phyloP scores from a whole-genome alignment of 306 rosid genomes.

The Echinosophora koreensis region DNA sequence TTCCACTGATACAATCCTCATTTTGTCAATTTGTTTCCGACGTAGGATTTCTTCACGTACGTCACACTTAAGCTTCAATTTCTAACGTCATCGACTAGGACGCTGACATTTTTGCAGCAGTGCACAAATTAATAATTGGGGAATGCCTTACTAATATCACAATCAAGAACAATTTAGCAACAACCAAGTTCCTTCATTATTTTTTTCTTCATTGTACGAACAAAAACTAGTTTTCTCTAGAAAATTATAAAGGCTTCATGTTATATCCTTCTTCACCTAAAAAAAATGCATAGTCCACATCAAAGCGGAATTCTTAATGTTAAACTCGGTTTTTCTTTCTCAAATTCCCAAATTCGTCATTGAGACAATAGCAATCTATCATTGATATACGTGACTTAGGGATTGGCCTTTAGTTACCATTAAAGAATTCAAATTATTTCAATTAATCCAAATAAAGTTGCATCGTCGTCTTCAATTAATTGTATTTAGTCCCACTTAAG shows the following conservation, averaged over 20 bases:
- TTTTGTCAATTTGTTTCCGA: neutral
- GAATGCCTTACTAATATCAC: neutral
- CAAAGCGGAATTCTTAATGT: neutral
- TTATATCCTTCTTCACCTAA: neutral
- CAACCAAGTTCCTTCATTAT: neutral
- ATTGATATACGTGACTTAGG: neutral
- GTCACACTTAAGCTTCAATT: neutral
- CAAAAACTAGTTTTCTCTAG: neutral
- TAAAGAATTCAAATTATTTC: neutral
- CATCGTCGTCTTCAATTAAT: conserved; percentile 3
- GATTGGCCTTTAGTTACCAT: neutral
- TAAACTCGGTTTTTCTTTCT: neutral
- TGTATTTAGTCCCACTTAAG: neutral
- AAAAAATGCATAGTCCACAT: neutral
- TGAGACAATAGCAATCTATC: no score
- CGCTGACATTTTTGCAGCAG: neutral
- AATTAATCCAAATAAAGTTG: neutral
- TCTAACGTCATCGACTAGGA: neutral
- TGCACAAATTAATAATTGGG: neutral
- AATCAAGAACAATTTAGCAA: neutral
- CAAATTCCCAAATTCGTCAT: neutral
- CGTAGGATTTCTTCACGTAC: neutral
- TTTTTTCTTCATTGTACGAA: neutral
- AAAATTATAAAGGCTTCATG: neutral
- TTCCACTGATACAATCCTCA: neutral